phyloP scores from a whole-genome alignment of 2,329 filamentous ascomycete genomes.

The Fusarium coffeatum region DNA sequence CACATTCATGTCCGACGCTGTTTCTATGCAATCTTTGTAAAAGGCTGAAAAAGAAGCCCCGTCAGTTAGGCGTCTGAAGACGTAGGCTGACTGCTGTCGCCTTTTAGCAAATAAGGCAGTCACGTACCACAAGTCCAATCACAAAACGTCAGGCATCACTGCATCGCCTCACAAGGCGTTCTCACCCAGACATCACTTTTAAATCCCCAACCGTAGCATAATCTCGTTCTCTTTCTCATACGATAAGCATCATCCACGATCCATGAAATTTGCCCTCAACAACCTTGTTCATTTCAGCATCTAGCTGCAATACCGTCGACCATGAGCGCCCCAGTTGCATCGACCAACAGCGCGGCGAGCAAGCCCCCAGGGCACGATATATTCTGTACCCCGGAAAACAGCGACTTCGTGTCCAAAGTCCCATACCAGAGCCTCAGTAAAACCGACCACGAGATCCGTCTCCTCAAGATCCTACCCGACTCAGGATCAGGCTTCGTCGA shows the following conservation, averaged over 20 bases:
- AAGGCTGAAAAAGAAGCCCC: too few species aligned
- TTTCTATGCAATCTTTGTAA: too few species aligned
- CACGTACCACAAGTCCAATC: neutral
- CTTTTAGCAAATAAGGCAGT: neutral
- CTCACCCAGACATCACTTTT: neutral
- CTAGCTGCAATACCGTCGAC: neutral
- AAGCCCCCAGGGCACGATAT: conserved; percentile 14
- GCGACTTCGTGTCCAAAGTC: neutral
- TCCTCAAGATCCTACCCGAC: conserved; percentile 9
- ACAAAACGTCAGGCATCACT: neutral
- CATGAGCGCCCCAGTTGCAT: neutral
- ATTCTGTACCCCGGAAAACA: conserved; percentile 26
- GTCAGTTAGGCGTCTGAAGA: too few species aligned
- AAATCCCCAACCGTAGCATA: neutral
- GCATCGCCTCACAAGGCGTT: conserved; percentile 1
- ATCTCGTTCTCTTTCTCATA: neutral
- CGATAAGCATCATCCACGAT: fast-evolving
- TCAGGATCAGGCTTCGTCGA: neutral
- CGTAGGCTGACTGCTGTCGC: neutral
- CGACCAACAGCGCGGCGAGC: fast-evolving
- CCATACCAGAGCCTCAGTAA: neutral
- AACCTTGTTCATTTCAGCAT: neutral
- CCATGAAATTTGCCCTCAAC: fast-evolving
- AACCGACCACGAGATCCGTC: neutral
- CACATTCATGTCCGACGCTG: too few species aligned